Conservation (phyloP, 2,329 filamentous ascomycete genomes). For the Pyrenochaeta sp. region DNA sequence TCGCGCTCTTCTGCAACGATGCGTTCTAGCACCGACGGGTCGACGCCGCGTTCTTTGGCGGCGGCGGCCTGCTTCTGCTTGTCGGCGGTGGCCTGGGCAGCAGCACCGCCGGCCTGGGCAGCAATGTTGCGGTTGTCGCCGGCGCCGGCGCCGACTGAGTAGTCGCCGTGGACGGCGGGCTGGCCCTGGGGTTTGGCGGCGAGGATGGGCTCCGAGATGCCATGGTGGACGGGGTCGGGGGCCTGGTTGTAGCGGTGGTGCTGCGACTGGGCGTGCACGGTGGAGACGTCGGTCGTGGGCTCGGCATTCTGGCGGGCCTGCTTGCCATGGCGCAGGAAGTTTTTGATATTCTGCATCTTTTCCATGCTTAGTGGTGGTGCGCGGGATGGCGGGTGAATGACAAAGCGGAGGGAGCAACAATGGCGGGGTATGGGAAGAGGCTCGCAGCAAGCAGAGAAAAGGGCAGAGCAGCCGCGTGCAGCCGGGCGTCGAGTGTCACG, state of each 20-base stretch:
- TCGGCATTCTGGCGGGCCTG: constrained; percentile 78
- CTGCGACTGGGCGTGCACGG: constrained; percentile 66
- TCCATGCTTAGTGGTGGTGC: constrained; percentile 58
- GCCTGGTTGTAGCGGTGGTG: constrained; percentile 62
- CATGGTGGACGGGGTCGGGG: constrained; percentile 61
- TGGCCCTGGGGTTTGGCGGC: constrained; percentile 63
- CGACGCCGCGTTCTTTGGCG: constrained; percentile 57
- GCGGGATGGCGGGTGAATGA: constrained; percentile 9
- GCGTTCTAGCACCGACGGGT: constrained; percentile 75
- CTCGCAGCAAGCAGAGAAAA: constrained; percentile 16
- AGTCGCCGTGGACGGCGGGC: constrained; percentile 61
- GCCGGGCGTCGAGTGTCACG: constrained; percentile 18
- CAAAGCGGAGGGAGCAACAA: constrained; percentile 21
- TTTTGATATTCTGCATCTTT: constrained; percentile 93
- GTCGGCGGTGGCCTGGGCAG: constrained; percentile 68
- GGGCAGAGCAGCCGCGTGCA: constrained; percentile 19
- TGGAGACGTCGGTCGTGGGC: constrained; percentile 68
- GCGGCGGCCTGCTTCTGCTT: constrained; percentile 64
- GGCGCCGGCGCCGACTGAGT: constrained; percentile 68
- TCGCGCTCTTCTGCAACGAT: constrained; percentile 92
- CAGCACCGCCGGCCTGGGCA: constrained; percentile 71
- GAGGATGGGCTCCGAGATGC: constrained; percentile 65
- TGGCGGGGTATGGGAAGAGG: constrained; percentile 28
- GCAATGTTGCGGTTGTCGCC: constrained; percentile 70
- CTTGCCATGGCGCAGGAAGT: constrained; percentile 98